Evolutionary conservation across 2,329 filamentous ascomycete species (phyloP).

Genomic region (Metarhizium album): DNA sequence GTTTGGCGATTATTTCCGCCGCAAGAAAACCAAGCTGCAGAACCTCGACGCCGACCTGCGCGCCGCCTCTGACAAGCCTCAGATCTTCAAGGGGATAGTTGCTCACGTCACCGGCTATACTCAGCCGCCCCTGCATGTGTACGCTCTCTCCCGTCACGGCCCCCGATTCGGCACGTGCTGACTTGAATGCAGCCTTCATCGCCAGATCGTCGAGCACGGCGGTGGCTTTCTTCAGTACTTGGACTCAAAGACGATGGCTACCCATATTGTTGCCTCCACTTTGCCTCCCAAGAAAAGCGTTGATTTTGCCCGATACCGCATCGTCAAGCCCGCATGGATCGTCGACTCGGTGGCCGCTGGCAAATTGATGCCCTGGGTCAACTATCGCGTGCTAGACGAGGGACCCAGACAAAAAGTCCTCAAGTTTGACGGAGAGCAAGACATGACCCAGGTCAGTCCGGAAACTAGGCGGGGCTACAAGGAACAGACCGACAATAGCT

Average conservation of each 20-base stretch:
- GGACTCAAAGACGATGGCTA: constrained; percentile 87
- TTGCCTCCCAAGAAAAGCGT: constrained; percentile 87
- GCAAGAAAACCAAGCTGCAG: constrained; percentile 95
- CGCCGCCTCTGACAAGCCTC: constrained; percentile 57
- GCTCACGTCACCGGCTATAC: constrained; percentile 94
- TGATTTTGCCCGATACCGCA: constrained; percentile 78
- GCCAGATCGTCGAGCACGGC: constrained; percentile 82
- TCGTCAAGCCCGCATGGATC: constrained; percentile 92
- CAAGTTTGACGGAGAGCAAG: constrained; percentile 45
- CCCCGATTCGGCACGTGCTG: constrained; percentile 5
- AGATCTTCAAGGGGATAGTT: constrained; percentile 83
- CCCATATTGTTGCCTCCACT: constrained; percentile 86
- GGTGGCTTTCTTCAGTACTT: constrained; percentile 91
- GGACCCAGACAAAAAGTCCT: constrained; percentile 73
- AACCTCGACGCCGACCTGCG: constrained; percentile 82
- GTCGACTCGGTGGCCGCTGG: constrained; percentile 79
- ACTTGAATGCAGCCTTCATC: constrained; percentile 49
- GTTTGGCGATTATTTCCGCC: constrained; percentile 82
- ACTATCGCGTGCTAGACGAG: constrained; percentile 77
- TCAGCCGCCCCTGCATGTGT: constrained; percentile 79
- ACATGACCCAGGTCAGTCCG: constrained; percentile 55
- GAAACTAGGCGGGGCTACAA: constrained; percentile 54
- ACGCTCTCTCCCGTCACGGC: constrained; percentile 12
- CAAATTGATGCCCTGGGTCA: constrained; percentile 72
- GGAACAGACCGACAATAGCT: constrained; percentile 72